Evolutionary conservation across 2,329 filamentous ascomycete species (phyloP).

Genomic region (Hymenoscyphus fraxineus): DNA sequence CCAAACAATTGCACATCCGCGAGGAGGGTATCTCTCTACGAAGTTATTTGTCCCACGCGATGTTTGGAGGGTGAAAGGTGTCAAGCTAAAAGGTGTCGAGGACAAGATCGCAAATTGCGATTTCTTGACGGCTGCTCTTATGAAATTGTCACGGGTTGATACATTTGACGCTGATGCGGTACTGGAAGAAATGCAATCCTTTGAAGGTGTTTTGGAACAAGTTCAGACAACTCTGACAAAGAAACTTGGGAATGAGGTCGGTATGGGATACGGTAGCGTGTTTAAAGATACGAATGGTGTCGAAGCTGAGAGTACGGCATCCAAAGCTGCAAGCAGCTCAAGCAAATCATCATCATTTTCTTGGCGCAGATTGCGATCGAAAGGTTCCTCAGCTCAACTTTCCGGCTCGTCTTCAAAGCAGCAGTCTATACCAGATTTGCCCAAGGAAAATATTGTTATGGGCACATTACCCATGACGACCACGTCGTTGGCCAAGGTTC

Average conservation of each 20-base stretch:
- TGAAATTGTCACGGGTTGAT: conserved; percentile 79
- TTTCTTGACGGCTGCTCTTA: conserved; percentile 79
- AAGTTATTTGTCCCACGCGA: conserved; percentile 90
- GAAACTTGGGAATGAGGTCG: conserved; percentile 90
- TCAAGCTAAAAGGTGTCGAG: conserved; percentile 86
- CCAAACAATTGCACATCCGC: conserved; percentile 85
- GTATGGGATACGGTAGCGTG: conserved; percentile 66
- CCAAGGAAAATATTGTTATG: conserved; percentile 62
- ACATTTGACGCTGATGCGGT: conserved; percentile 88
- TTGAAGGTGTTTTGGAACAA: conserved; percentile 83
- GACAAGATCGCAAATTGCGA: conserved; percentile 94
- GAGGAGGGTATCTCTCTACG: conserved; percentile 86
- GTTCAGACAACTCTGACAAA: conserved; percentile 73
- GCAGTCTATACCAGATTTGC: conserved; percentile 42
- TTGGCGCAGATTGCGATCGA: conserved; percentile 85
- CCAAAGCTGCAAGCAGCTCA: conserved; percentile 57
- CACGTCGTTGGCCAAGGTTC: conserved; percentile 53
- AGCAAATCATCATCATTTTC: conserved; percentile 78
- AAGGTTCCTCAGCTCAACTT: conserved; percentile 71
- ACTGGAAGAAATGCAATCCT: conserved; percentile 85
- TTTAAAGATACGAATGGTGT: conserved; percentile 64
- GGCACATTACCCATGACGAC: conserved; percentile 74
- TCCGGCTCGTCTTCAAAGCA: conserved; percentile 49
- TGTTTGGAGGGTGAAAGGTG: conserved; percentile 89
- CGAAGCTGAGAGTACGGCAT: conserved; percentile 42